phyloP scores from a whole-genome alignment of 768 basidiomycete genomes.

The Lenzites betulinus region DNA sequence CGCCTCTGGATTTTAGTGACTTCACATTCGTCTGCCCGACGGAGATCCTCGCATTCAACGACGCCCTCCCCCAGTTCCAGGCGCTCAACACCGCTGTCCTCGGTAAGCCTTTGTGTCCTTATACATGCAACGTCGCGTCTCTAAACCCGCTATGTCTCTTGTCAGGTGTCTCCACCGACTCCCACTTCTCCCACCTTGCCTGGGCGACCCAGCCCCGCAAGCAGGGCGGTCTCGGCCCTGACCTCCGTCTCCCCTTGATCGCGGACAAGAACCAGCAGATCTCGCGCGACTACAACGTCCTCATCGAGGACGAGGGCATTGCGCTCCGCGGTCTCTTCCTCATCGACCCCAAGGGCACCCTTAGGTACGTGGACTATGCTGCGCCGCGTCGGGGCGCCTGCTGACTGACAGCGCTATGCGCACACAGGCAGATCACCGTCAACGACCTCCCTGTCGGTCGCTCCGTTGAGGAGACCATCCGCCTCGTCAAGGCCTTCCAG shows the following conservation, averaged over 20 bases:
- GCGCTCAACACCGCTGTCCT: conserved; percentile 75
- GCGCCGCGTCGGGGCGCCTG: not conserved
- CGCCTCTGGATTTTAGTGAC: conserved; percentile 49
- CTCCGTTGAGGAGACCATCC: conserved; percentile 89
- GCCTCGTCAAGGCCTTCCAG: conserved; percentile 93
- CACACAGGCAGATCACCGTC: conserved; percentile 72
- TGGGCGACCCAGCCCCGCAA: conserved; percentile 84
- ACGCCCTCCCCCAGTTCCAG: conserved; percentile 75
- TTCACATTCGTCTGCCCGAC: conserved; percentile 94
- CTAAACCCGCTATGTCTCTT: not conserved
- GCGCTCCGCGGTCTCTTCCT: conserved; percentile 86
- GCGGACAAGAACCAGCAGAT: conserved; percentile 81
- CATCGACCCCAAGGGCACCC: conserved; percentile 80
- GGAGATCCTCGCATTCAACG: conserved; percentile 94
- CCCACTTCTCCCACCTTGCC: conserved; percentile 83
- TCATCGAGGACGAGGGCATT: conserved; percentile 87
- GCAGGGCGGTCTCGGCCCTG: conserved; percentile 87
- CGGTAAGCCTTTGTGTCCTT: conserved; percentile 45
- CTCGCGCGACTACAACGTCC: conserved; percentile 83
- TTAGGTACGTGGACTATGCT: conserved; percentile 49
- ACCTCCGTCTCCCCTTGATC: conserved; percentile 81
- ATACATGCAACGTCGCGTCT: not conserved
- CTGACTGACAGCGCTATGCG: not conserved
- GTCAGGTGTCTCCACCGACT: conserved; percentile 83
- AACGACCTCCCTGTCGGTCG: conserved; percentile 96